A percentile compares a stretch with the other conserved stretches of the same genome.
Evolutionary conservation across 768 basidiomycete species (phyloP).

Genomic region (Phlebiopsis gigantea): DNA sequence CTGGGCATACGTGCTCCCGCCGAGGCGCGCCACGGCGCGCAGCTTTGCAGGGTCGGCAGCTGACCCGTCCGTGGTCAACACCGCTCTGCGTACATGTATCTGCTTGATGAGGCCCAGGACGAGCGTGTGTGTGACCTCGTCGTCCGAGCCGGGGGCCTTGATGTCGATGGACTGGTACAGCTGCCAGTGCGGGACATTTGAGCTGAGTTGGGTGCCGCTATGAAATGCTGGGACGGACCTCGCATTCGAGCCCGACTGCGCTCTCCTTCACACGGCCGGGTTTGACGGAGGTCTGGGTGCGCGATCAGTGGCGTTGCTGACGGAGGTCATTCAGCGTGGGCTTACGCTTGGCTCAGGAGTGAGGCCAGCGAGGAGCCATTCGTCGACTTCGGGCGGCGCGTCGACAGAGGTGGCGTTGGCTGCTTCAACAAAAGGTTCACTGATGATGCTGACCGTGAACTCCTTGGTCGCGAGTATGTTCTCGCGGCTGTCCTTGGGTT

Average conservation of each 20-base stretch:
- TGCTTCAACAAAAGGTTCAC: conserved; percentile 55
- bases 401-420: conserved; percentile 52
- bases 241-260: conserved; percentile 56
- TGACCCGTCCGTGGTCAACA: conserved; percentile 35
- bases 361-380: conserved; percentile 60
- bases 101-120: conserved; percentile 32
- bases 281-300: conserved; percentile 36
- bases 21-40: conserved; percentile 48
- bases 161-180: conserved; percentile 4
- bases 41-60: conserved; percentile 44
- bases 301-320: neutral
- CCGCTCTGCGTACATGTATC: conserved; percentile 45
- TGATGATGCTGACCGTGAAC: conserved; percentile 72
- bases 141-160: neutral
- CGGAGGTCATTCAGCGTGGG: neutral
- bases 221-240: conserved; percentile 40
- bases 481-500: conserved; percentile 55
- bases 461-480: conserved; percentile 63
- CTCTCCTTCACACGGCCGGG: conserved; percentile 49
- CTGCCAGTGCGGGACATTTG: neutral
- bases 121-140: neutral
- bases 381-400: conserved; percentile 44
- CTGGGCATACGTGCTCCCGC: conserved; percentile 47
- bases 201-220: conserved; percentile 2
- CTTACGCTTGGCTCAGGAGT: conserved; percentile 51